phyloP scores from a whole-genome alignment of 371 early-diverging fungal species.

The Mucor saturninus region DNA sequence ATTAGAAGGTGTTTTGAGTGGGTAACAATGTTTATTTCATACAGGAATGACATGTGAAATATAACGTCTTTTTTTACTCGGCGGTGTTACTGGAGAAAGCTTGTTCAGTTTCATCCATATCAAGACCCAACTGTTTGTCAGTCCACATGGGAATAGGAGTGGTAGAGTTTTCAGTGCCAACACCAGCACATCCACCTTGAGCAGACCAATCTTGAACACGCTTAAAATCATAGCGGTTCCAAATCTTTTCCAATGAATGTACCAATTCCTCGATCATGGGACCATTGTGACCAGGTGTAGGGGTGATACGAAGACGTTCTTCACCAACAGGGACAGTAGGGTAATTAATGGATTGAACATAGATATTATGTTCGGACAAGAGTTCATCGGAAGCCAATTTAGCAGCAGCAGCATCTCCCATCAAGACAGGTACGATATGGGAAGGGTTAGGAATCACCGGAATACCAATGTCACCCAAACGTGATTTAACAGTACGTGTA shows the following conservation, averaged over 20 bases:
- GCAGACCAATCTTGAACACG: conserved; percentile 84
- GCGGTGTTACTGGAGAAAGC: conserved; percentile 7
- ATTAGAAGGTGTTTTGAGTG: too few species aligned
- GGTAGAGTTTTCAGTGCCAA: conserved; percentile 59
- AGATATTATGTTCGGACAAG: conserved; percentile 86
- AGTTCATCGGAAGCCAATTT: conserved; percentile 93
- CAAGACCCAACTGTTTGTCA: conserved; percentile 55
- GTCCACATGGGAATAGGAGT: conserved; percentile 67
- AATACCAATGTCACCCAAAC: conserved; percentile 82
- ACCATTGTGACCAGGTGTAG: conserved; percentile 91
- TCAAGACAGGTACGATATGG: conserved; percentile 97
- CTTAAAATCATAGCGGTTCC: conserved; percentile 85
- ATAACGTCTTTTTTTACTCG: neutral
- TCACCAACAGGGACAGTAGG: conserved; percentile 96
- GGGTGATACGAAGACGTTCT: conserved; percentile 97
- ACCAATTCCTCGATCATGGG: conserved; percentile 86
- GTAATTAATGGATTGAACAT: conserved; percentile 97
- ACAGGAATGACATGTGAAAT: too few species aligned
- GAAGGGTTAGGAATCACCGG: conserved; percentile 98
- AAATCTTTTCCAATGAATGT: conserved; percentile 83
- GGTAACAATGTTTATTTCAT: too few species aligned
- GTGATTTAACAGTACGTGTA: conserved; percentile 84
- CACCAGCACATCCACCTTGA: conserved; percentile 89
- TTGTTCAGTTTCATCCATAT: conserved; percentile 17
- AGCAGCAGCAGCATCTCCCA: conserved; percentile 94